phyloP scores from a whole-genome alignment of 2,329 filamentous ascomycete species.

The Zymoseptoria ardabiliae region DNA sequence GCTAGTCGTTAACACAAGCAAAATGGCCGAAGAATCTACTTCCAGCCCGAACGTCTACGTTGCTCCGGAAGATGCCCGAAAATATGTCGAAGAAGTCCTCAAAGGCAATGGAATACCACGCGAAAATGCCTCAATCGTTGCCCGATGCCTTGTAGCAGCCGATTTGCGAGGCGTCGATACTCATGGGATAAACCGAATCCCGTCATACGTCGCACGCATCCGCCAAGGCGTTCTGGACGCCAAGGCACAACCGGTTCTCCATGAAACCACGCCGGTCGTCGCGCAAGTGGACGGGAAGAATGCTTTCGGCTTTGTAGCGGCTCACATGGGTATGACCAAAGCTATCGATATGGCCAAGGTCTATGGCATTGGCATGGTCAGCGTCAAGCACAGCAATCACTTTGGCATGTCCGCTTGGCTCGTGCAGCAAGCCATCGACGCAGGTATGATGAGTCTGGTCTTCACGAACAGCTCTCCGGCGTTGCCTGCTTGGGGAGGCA shows the following conservation, averaged over 20 bases:
- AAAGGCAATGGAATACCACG: constrained; percentile 53
- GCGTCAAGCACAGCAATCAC: constrained; percentile 70
- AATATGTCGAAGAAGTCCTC: constrained; percentile 50
- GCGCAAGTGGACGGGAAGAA: constrained; percentile 62
- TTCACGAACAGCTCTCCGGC: constrained; percentile 60
- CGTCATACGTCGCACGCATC: constrained; percentile 68
- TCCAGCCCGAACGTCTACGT: constrained; percentile 15
- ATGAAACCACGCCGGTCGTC: constrained; percentile 61
- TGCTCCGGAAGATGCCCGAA: constrained; percentile 25
- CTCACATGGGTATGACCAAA: constrained; percentile 56
- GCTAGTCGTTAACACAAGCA: neutral
- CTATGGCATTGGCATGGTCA: constrained; percentile 68
- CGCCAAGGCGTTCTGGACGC: constrained; percentile 62
- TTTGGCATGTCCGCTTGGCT: constrained; percentile 80
- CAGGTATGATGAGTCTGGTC: constrained; percentile 54
- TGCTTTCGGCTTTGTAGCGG: constrained; percentile 68
- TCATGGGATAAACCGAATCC: constrained; percentile 70
- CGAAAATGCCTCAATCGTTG: constrained; percentile 54
- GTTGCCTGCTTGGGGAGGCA: constrained; percentile 63
- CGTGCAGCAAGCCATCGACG: constrained; percentile 69
- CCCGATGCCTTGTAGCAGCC: constrained; percentile 63
- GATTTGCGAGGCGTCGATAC: constrained; percentile 75
- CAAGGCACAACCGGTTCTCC: constrained; percentile 50
- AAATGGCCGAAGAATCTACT: constrained; percentile 13
- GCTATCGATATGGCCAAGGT: constrained; percentile 59